These are phyloP conservation scores for Candida montana DNA, from an alignment of 805 yeast species.

Conservation along the genomic window DNA sequence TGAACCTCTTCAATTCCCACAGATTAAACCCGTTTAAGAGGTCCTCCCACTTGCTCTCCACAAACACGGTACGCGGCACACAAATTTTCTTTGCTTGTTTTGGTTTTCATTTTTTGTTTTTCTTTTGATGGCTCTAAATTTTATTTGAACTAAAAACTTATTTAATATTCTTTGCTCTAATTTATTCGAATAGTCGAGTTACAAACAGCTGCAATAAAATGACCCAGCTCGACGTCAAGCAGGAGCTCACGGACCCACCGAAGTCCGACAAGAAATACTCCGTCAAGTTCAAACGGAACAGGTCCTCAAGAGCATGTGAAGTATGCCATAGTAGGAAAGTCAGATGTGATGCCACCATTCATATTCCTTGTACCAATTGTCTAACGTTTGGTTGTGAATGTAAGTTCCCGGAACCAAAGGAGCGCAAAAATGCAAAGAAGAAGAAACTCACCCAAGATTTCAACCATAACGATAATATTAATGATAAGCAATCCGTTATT, in stretches of 20 bases:
- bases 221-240: not conserved
- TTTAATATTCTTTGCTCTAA: too few species aligned
- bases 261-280: slow-evolving; percentile 28
- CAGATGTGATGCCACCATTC: slow-evolving; percentile 64
- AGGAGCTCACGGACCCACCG: not conserved
- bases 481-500: not conserved
- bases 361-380: slow-evolving; percentile 64
- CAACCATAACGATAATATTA: not conserved
- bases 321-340: slow-evolving; percentile 78
- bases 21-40: too few species aligned
- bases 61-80: too few species aligned
- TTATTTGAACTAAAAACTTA: too few species aligned
- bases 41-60: too few species aligned
- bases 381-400: slow-evolving; percentile 70
- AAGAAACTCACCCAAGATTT: slow-evolving; percentile 11
- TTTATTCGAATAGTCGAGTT: too few species aligned
- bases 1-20: too few species aligned
- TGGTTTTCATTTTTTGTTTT: too few species aligned
- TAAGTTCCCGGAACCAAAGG: slow-evolving; percentile 56
- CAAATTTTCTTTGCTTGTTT: too few species aligned
- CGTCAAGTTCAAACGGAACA: slow-evolving; percentile 37
- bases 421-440: slow-evolving; percentile 30
- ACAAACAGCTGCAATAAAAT: not conserved
- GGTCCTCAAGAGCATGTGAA: slow-evolving; percentile 69
- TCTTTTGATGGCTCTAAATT: too few species aligned